Base-by-base conservation (phyloP, 768 basidiomycete genomes). In the Boletus reticulatus region DNA sequence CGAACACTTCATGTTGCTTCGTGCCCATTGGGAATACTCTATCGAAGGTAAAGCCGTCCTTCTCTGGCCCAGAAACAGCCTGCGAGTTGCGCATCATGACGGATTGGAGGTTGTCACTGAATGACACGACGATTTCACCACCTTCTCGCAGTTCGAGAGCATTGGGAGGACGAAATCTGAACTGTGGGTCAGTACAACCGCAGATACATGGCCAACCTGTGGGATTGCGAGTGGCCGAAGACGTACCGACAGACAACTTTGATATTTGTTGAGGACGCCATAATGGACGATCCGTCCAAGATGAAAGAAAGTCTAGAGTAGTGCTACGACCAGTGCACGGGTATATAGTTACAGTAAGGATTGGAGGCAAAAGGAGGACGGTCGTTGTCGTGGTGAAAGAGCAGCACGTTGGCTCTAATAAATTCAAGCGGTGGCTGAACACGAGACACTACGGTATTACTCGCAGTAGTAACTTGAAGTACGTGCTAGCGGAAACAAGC, bases 201-300 rank as follows among this genome's bases (percentile, higher is more conserved):
- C 9, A 34, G 19, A 17, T 24, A 41, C 38, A 46, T 38, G 53
- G 44, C 43, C 34, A 52, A 65, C 5, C 32, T 36, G 34, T 36
- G 34, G 20, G 45, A 32, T 19, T 17, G 31, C 36, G 37, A 46
- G 54, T 49, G 56, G 46, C 38, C n/a, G 57, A 42, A 43, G 48
- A 75, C 93, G 63, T 64, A 95, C 96, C 96, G 93, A 82, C 96
- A 98, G 62, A 99, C 93, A 69, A 99, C 97, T 80, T 98, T 96
- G 82, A 96, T 94, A 72, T 95, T 95, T 62, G 86, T 94, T 59
- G 78, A 78, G 62, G 86, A 82, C 69, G 86, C 86, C 76, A 88
- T 84, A 77, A 80, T 82, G 69, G 68, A 64, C 61, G 61, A 69
- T 70, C 67, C 60, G 66, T 58, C 52, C 56, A 43, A 24, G 53